phyloP scores from a whole-genome alignment of 2,329 filamentous ascomycete genomes.

The Xylariales sp. region DNA sequence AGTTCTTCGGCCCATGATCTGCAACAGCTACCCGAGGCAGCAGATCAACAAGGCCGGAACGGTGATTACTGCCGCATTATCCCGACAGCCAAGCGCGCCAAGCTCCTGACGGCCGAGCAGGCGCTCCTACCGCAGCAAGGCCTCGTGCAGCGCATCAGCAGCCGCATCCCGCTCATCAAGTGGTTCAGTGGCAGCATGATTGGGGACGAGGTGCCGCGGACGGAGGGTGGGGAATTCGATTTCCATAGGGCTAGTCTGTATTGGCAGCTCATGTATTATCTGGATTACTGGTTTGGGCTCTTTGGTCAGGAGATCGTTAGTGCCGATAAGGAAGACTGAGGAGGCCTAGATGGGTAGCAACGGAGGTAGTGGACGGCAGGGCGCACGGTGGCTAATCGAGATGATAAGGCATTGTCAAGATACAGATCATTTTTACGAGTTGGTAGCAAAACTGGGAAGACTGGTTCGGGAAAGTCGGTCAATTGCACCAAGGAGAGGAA shows the following conservation, averaged over 20 bases:
- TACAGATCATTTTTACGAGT: too few relatives aligned
- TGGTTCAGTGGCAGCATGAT: conserved; percentile 73
- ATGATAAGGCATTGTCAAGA: too few relatives aligned
- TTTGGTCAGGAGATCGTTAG: conserved; percentile 56
- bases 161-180: conserved; percentile 62
- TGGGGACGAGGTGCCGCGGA: conserved; percentile 68
- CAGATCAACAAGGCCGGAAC: conserved; percentile 31
- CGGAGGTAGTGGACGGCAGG: too few relatives aligned
- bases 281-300: conserved; percentile 53
- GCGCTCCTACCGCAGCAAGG: conserved; percentile 67
- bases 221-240: conserved; percentile 73
- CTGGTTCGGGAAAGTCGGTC: too few relatives aligned
- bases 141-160: conserved; percentile 57
- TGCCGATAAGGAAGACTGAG: conserved; percentile 54
- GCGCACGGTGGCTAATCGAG: too few relatives aligned
- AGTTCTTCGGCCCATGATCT: background rate
- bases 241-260: conserved; percentile 63
- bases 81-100: conserved; percentile 60
- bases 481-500: too few relatives aligned
- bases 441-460: too few relatives aligned
- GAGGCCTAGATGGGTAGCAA: too few relatives aligned
- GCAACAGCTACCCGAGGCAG: conserved; percentile 8
- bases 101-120: conserved; percentile 63
- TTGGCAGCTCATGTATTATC: conserved; percentile 62
- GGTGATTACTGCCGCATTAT: conserved; percentile 56